Evolutionary conservation across 148 eudicot species (phyloP).

Genomic region (Vaccinium myrtillus): DNA sequence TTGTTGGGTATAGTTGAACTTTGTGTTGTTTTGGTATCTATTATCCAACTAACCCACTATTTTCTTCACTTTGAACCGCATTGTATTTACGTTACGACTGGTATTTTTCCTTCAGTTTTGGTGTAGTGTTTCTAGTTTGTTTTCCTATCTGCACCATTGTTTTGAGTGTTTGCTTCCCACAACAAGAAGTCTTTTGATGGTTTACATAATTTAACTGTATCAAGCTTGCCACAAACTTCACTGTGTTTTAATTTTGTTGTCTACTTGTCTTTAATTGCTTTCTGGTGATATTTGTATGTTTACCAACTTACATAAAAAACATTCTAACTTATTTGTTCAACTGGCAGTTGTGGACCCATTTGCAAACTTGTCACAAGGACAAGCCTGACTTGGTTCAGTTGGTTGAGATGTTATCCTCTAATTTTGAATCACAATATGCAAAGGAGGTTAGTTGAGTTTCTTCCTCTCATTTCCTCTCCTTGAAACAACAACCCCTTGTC

Average conservation of each 20-base stretch:
- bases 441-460: conserved; percentile 47
- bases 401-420: conserved; percentile 47
- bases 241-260: neutral
- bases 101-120: neutral
- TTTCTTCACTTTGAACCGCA: neutral
- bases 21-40: neutral
- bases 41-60: neutral
- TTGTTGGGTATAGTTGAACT: neutral
- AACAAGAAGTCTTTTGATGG: neutral
- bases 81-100: neutral
- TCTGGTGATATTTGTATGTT: neutral
- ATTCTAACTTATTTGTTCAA: conserved; percentile 28
- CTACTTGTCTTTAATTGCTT: neutral
- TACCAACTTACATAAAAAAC: neutral
- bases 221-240: neutral
- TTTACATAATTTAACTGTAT: conserved; percentile 1
- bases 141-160: neutral
- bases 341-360: conserved; percentile 60
- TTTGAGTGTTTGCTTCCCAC: neutral
- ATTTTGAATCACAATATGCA: conserved; percentile 53
- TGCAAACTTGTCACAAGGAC: conserved; percentile 41
- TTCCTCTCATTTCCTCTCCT: neutral
- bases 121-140: neutral
- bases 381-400: conserved; percentile 50
- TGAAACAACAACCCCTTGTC: neutral